Conservation (phyloP, 345 rosid species). For the Fremontodendron californicum region DNA sequence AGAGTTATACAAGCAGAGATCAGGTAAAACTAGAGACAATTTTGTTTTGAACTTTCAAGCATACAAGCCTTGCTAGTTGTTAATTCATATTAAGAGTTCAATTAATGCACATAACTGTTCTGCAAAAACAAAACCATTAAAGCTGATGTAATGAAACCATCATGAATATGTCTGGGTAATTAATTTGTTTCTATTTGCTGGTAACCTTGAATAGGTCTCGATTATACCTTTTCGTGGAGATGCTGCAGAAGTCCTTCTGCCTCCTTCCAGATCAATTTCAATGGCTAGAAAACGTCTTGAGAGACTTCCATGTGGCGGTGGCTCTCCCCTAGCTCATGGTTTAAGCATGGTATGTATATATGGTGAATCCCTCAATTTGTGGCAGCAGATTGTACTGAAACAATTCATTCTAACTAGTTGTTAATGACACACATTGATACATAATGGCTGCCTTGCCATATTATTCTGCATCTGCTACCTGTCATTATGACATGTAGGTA, state of each 20-base stretch:
- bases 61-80: background rate
- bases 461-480: background rate
- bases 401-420: background rate
- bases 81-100: background rate
- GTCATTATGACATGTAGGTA: background rate
- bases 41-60: background rate
- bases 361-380: background rate
- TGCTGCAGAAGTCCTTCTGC: constrained; percentile 89
- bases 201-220: constrained; percentile 54
- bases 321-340: constrained; percentile 98
- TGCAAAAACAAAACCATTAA: background rate
- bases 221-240: constrained; percentile 97
- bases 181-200: constrained; percentile 15
- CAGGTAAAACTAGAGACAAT: constrained; percentile 50
- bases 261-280: constrained; percentile 93
- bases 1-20: constrained; percentile 98
- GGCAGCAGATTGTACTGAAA: background rate
- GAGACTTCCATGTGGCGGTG: constrained; percentile 99
- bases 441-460: background rate
- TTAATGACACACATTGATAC: background rate
- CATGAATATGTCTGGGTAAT: background rate
- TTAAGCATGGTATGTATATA: constrained; percentile 67
- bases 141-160: background rate
- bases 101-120: background rate
- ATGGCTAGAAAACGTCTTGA: constrained; percentile 98